Base-by-base conservation (phyloP, 192 early-diverging fungal species). In the Linnemannia elongata region DNA sequence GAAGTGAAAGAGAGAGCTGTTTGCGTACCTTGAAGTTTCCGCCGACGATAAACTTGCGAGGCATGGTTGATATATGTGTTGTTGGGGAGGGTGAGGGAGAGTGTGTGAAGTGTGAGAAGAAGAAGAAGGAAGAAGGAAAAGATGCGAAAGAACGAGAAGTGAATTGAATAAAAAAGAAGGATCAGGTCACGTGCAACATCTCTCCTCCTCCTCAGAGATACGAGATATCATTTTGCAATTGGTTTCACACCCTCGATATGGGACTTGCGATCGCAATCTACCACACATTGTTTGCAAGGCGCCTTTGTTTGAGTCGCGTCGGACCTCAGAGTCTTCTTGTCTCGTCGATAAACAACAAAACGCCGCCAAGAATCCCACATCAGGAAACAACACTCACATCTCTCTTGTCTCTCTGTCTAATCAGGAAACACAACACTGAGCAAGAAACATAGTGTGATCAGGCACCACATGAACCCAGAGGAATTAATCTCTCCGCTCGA, bases 21-120 rank as follows among this genome's bases (percentile, higher is more conserved):
- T 7, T 33, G 22, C 71, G 24, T 44, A 87, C 85, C 85, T 87
- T 87, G 80, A 87, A 87, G 85, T 87, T 87, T 83, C 95, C 94
- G 78, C 96, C 95, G 87, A 97, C 94, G 91, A 96, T 95, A 91
- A 97, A 97, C 88, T 93, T 94, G 90, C 96, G 96, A 93, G 92
- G 87, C 92, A 93, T 94, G 79, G 52, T 92, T 33, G 57, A 75
- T n/a, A 77, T 75, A 75, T 52, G 39, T 54, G 45, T 18, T 63
- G 24, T 45, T 60, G 57, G 35, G 35, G 71, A 75, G 20, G 6
- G 72, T 52, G 72, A 49, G 30, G 42, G 27, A 22, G 39, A 76
- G 49, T 68, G 44, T 30, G 39, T 42, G 42, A 44, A 47, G 52
- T 36, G 47, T 57, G 63, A 69, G 38, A 9, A 66, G 60, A 76